Percentiles rank a stretch among this genome's conserved stretches.
Evolutionary conservation across 108 stramenopile species (phyloP).

Genomic region (Pseudonitzschia pungens): DNA sequence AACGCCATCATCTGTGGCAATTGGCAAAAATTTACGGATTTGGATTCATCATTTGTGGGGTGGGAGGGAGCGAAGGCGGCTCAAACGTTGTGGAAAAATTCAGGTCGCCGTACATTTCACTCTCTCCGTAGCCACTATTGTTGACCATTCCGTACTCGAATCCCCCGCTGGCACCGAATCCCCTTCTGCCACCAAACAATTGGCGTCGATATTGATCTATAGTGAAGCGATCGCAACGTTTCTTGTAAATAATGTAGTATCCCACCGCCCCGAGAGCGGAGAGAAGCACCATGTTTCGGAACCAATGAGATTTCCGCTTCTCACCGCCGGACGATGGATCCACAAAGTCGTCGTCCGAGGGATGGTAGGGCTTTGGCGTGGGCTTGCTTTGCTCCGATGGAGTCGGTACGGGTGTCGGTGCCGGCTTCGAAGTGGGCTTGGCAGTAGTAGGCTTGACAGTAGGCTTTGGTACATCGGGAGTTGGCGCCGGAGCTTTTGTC

Average conservation of each 20-base stretch:
- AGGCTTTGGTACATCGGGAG: neutral
- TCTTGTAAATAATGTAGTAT: slow-evolving; percentile 65
- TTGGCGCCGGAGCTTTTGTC: slow-evolving; percentile 7
- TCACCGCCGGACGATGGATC: slow-evolving; percentile 27
- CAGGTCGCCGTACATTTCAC: slow-evolving; percentile 63
- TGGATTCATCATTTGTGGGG: slow-evolving; percentile 50
- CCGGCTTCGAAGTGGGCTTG: slow-evolving; percentile 23
- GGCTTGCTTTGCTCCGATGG: slow-evolving; percentile 30
- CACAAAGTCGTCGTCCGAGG: slow-evolving; percentile 28
- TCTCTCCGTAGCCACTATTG: slow-evolving; percentile 37
- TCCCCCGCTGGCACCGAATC: slow-evolving; percentile 36
- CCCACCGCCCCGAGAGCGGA: slow-evolving; percentile 43
- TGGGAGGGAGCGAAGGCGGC: slow-evolving; percentile 79
- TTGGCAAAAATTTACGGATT: neutral
- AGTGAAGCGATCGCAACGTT: slow-evolving; percentile 55
- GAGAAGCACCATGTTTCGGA: slow-evolving; percentile 56
- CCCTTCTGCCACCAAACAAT: slow-evolving; percentile 33
- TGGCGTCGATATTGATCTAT: slow-evolving; percentile 73
- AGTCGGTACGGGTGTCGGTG: slow-evolving; percentile 8
- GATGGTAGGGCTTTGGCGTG: slow-evolving; percentile 40
- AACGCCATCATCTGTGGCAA: neutral
- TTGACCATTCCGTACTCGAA: slow-evolving; percentile 36
- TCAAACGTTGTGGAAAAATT: slow-evolving; percentile 72
- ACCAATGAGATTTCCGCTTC: slow-evolving; percentile 48
- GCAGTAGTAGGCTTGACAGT: slow-evolving; percentile 27